These are phyloP conservation scores for Sclerotinia trifoliorum DNA, from an alignment of 2,329 filamentous ascomycete genomes.

Conservation along the genomic window DNA sequence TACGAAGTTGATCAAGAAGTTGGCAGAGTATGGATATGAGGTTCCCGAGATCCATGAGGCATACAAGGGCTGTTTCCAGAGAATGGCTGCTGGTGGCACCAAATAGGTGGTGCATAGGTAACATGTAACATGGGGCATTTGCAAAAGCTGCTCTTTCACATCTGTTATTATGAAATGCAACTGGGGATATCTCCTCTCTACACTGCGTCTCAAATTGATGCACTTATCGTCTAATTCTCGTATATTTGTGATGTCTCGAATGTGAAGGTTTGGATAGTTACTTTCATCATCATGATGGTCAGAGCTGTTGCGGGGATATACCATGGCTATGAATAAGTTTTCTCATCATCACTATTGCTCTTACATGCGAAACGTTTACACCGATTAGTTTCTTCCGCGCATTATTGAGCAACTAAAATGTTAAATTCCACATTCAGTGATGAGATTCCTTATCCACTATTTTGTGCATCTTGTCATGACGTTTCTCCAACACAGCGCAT, in stretches of 20 bases:
- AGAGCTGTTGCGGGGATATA: not conserved
- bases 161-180: not conserved
- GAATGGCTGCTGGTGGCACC: constrained; percentile 58
- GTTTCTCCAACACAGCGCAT: constrained; percentile 1
- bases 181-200: not conserved
- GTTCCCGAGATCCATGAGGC: constrained; percentile 62
- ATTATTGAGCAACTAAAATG: not conserved
- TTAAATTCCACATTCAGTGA: not conserved
- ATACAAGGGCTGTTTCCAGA: constrained; percentile 60
- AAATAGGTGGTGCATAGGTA: constrained; percentile 42
- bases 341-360: not conserved
- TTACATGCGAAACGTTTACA: not conserved
- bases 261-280: not conserved
- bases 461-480: not conserved
- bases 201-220: not conserved
- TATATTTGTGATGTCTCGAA: not conserved
- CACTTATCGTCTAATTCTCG: not conserved
- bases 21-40: constrained; percentile 57
- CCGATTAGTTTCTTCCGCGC: not conserved
- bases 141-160: constrained; percentile 23
- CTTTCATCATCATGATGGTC: not conserved
- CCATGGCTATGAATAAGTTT: not conserved
- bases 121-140: constrained; percentile 4
- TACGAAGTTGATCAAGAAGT: constrained; percentile 58
- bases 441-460: not conserved